Conservation (phyloP, 1,139 yeast genomes). For the Protomyces macrosporus region DNA sequence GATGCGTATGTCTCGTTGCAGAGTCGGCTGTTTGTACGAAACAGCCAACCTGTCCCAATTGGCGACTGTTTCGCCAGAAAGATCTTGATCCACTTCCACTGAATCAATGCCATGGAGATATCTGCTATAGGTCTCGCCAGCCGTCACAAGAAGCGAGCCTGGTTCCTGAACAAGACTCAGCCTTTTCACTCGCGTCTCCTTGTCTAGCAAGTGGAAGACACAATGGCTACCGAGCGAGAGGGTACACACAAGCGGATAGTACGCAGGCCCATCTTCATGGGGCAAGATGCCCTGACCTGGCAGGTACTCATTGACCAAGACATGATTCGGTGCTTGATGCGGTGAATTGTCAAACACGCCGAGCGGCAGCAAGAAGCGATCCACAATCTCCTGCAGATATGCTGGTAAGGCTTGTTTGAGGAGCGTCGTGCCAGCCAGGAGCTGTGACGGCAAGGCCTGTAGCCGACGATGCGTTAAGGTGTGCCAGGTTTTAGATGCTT, state of each 20-base stretch:
- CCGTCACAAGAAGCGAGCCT: constrained; percentile 26
- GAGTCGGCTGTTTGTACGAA: background rate
- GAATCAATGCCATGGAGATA: constrained; percentile 28
- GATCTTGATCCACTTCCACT: constrained; percentile 4
- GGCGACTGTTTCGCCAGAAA: constrained; percentile 12
- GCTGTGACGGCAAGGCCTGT: constrained; percentile 30
- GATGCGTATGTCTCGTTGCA: constrained; percentile 8
- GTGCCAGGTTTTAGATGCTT: constrained; percentile 26
- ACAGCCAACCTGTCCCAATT: constrained; percentile 23
- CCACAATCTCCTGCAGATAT: constrained; percentile 28
- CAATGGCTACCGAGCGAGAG: constrained; percentile 29
- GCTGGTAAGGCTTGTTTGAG: constrained; percentile 28
- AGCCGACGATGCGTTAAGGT: constrained; percentile 29
- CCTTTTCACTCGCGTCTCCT: constrained; percentile 1
- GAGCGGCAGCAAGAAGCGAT: constrained; percentile 22
- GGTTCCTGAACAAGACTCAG: constrained; percentile 31
- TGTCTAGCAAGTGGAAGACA: constrained; percentile 27
- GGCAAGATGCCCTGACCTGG: constrained; percentile 33
- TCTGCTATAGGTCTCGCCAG: constrained; percentile 15
- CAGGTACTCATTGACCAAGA: constrained; percentile 30
- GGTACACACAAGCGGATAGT: constrained; percentile 31
- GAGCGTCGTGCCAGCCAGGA: constrained; percentile 28
- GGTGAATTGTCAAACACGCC: constrained; percentile 29
- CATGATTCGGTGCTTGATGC: constrained; percentile 29
- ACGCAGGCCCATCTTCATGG: constrained; percentile 32